A percentile compares a stretch with the other conserved stretches of the same genome.
phyloP scores from a whole-genome alignment of 1,284 basidiomycete genomes.

The Filobasidium uniguttulatum region DNA sequence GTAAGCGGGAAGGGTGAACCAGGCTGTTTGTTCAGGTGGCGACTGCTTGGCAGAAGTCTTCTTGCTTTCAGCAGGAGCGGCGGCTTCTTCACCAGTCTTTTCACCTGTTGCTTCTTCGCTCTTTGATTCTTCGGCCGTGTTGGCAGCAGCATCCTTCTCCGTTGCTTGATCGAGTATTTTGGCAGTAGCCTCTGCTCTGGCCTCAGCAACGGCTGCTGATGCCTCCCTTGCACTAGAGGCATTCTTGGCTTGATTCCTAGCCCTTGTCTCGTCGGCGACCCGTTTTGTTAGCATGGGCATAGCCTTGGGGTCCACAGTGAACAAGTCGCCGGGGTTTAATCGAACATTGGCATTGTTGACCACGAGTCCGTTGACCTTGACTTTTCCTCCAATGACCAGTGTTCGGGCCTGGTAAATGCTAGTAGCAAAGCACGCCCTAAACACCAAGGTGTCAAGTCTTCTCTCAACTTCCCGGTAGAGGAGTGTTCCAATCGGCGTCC shows the following conservation, averaged over 20 bases:
- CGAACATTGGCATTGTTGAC: slow-evolving; percentile 78
- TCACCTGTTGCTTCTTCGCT: background rate
- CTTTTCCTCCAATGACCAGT: slow-evolving; percentile 74
- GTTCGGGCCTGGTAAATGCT: slow-evolving; percentile 80
- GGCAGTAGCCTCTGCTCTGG: slow-evolving; percentile 11
- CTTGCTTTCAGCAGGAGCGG: background rate
- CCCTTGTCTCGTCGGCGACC: slow-evolving; percentile 17
- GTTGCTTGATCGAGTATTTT: slow-evolving; percentile 11
- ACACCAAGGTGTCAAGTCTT: slow-evolving; percentile 80
- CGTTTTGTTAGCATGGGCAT: slow-evolving; percentile 53
- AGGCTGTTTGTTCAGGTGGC: slow-evolving; percentile 13
- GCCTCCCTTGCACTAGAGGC: slow-evolving; percentile 19
- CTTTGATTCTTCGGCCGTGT: slow-evolving; percentile 5
- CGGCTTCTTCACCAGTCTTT: background rate
- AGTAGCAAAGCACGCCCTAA: slow-evolving; percentile 78
- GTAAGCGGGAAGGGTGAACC: slow-evolving; percentile 74
- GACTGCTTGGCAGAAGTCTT: too few relatives aligned
- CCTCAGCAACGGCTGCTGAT: slow-evolving; percentile 19
- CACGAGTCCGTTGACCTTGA: slow-evolving; percentile 77
- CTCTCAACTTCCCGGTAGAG: slow-evolving; percentile 91
- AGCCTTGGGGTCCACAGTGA: slow-evolving; percentile 68
- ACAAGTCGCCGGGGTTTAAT: slow-evolving; percentile 85
- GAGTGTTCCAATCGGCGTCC: slow-evolving; percentile 61
- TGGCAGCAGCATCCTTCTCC: slow-evolving; percentile 8
- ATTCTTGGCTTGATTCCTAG: too few relatives aligned